phyloP scores from a whole-genome alignment of 106 monocot species.

The Dactylorhiza incarnata region DNA sequence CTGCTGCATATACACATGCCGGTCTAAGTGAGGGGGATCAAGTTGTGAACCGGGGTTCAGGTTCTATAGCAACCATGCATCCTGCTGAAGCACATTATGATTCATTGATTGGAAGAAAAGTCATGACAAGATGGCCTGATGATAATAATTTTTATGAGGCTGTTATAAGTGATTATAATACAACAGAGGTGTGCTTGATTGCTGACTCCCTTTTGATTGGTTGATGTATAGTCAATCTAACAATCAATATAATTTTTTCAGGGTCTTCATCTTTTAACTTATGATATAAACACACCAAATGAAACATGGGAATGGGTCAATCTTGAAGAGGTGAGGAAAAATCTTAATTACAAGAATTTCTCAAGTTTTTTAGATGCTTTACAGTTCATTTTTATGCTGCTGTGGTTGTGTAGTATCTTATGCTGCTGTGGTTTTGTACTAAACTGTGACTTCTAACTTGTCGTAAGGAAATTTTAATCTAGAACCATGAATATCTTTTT shows the following conservation, averaged over 20 bases:
- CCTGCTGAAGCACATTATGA: conserved; percentile 36
- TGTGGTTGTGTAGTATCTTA: not conserved
- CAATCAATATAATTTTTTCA: conserved; percentile 23
- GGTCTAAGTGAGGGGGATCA: conserved; percentile 33
- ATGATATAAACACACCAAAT: conserved; percentile 71
- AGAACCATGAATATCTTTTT: not conserved
- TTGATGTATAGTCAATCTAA: conserved; percentile 16
- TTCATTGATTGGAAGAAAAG: conserved; percentile 77
- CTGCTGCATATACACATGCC: conserved; percentile 33
- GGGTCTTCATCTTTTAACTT: conserved; percentile 83
- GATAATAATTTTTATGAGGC: conserved; percentile 96
- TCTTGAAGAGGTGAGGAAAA: conserved; percentile 61
- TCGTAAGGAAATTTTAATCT: not conserved
- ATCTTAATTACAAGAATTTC: not conserved
- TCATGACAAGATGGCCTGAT: conserved; percentile 86
- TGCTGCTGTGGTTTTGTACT: not conserved
- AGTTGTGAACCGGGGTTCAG: conserved; percentile 24
- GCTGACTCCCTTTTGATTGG: conserved; percentile 12
- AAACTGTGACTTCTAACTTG: not conserved
- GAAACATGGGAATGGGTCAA: conserved; percentile 96
- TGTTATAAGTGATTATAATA: conserved; percentile 84
- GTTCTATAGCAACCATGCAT: conserved; percentile 17
- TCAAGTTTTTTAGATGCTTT: not conserved
- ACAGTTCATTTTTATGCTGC: not conserved
- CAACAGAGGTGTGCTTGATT: conserved; percentile 50